phyloP scores from a whole-genome alignment of 768 basidiomycete species.

The Leccinum fibrillosum region DNA sequence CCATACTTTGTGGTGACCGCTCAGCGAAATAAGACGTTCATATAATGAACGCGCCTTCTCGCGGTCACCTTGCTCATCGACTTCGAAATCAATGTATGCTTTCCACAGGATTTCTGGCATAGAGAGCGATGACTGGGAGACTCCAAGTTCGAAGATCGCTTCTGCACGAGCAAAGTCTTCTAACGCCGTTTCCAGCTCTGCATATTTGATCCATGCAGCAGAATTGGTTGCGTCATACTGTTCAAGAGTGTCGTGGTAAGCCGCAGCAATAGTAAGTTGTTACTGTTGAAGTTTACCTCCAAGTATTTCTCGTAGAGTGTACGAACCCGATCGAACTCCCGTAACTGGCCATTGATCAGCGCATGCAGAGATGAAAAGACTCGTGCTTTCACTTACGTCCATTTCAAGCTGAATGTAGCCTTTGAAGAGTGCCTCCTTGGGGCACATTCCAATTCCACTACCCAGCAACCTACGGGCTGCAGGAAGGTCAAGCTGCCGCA shows the following conservation, averaged over 20 bases:
- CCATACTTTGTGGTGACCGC: conserved; percentile 97
- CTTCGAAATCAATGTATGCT: conserved; percentile 95
- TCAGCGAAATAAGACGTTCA: conserved; percentile 80
- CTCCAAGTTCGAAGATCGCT: conserved; percentile 91
- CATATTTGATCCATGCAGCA: conserved; percentile 93
- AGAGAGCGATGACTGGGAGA: conserved; percentile 77
- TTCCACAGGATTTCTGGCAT: conserved; percentile 97
- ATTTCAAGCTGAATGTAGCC: conserved; percentile 94
- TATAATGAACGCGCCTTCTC: conserved; percentile 81
- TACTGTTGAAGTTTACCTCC: conserved; percentile 50
- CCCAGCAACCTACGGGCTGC: conserved; percentile 90
- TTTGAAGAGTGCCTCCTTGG: conserved; percentile 93
- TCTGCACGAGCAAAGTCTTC: conserved; percentile 87
- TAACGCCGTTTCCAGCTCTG: conserved; percentile 84
- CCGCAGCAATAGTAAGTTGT: not conserved
- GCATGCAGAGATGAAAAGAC: not conserved
- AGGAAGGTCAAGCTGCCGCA: conserved; percentile 74
- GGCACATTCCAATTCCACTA: conserved; percentile 89
- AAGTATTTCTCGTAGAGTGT: conserved; percentile 92
- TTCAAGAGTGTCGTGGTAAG: not conserved
- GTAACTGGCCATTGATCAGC: conserved; percentile 49
- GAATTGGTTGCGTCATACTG: conserved; percentile 89
- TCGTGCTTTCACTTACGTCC: conserved; percentile 50
- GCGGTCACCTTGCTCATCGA: conserved; percentile 83
- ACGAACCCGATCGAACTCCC: conserved; percentile 94